Base-by-base conservation (phyloP, 495 filamentous ascomycete genomes). In the Penicillium soppii region DNA sequence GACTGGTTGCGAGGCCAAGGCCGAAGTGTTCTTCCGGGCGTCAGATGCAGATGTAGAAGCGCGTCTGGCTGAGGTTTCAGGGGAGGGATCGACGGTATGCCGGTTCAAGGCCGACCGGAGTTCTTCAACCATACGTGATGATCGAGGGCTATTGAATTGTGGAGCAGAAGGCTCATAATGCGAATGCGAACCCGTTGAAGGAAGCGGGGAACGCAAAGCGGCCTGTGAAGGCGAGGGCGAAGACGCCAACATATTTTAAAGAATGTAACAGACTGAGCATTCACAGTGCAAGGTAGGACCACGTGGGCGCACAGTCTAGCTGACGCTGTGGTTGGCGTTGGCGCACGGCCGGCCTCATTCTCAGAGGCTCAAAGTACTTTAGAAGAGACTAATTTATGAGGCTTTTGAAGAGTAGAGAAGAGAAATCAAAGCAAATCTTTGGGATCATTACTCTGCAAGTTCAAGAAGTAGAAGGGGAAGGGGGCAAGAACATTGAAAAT, bases 121-220 rank as follows among this genome's bases (percentile, higher is more conserved):
- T 62, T 77, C 74, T 61, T 77, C 72, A 64, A 77, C 71, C 59
- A 73, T 43, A 49, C 70, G 74, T 27, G 72, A 72, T 26, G 66
- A 72, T 46, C 64, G 65, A 45, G 65, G 67, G 56, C 66, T 68
- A 62, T 57, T 67, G 58, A 68, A 62, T 54, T 69, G 53, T 56
- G 64, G 67, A 62, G 47, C 59, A 50, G 55, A 49, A 54, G 65
- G 62, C 32, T 74, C 71, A 74, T 72, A 72, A 46, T 52, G 51
- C 13, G 62, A 51, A 47, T 56, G 55, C 53, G 68, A 60, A 38
- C 41, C 58, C 40, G 42, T 47, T 32, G 44, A 36, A 36, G 66
- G 53, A 22, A 60, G 54, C 35, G 63, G 58, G 38, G 70, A 67
- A 44, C 66, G 70, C 53, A 72, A 58, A 32, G 70, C 59, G 50